A percentile compares a stretch with the other conserved stretches of the same genome.
Conservation (phyloP, 2,329 filamentous ascomycete genomes). For the Beauveria varroae region DNA sequence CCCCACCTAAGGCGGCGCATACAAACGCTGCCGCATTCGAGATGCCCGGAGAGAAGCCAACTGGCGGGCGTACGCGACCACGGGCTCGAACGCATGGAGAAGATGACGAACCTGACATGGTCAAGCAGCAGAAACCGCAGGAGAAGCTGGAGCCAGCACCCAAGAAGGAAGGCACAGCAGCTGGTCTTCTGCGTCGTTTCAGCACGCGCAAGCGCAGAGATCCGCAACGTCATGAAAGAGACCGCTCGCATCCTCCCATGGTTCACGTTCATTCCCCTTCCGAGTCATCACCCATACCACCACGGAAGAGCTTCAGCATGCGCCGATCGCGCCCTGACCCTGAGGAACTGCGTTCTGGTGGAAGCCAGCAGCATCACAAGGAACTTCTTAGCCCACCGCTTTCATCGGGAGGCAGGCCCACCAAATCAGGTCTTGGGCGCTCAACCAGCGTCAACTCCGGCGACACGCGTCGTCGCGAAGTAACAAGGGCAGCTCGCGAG, state of each 20-base stretch:
- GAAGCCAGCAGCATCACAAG: conserved; percentile 64
- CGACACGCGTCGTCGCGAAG: conserved; percentile 62
- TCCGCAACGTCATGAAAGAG: conserved; percentile 52
- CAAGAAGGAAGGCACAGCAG: conserved; percentile 83
- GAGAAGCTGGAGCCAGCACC: conserved; percentile 52
- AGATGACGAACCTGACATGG: conserved; percentile 69
- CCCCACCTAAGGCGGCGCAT: conserved; percentile 76
- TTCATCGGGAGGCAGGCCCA: conserved; percentile 52
- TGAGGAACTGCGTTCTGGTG: conserved; percentile 49
- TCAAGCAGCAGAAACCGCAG: conserved; percentile 29
- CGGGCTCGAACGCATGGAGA: conserved; percentile 90
- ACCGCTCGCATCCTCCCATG: conserved; percentile 61
- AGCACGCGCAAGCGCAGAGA: conserved; percentile 77
- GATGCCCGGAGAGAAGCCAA: conserved; percentile 81
- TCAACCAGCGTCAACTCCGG: conserved; percentile 90
- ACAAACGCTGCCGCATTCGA: conserved; percentile 82
- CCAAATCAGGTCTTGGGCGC: conserved; percentile 66
- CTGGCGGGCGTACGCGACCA: conserved; percentile 73
- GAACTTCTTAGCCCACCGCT: conserved; percentile 70
- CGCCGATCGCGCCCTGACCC: conserved; percentile 48
- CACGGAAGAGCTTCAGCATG: conserved; percentile 86
- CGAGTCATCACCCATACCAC: conserved; percentile 51
- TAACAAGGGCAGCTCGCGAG: conserved; percentile 47
- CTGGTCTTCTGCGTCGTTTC: conserved; percentile 77
- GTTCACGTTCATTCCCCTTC: conserved; percentile 74